These are phyloP conservation scores for Chlorella sorokiniana DNA, from an alignment of 139 green algal species.

Conservation along the genomic window DNA sequence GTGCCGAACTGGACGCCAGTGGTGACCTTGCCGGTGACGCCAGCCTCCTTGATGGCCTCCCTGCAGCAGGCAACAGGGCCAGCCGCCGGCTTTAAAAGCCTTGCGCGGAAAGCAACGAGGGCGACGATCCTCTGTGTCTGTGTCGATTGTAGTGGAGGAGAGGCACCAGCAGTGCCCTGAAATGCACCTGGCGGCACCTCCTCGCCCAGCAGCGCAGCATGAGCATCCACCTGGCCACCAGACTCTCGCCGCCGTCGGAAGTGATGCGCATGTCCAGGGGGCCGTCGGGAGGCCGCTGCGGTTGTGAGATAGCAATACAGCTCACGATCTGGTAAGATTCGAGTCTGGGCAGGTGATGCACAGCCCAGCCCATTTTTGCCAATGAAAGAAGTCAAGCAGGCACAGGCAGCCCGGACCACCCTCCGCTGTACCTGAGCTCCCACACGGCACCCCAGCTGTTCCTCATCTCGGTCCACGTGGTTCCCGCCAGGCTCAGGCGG, in stretches of 20 bases:
- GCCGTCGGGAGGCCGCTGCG: conserved; percentile 25
- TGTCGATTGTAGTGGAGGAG: no score
- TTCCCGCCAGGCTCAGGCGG: conserved; percentile 21
- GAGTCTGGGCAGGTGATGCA: not conserved
- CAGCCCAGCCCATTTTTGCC: not conserved
- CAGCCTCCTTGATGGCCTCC: conserved; percentile 2
- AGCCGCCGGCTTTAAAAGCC: not conserved
- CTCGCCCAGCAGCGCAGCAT: not conserved
- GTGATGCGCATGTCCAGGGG: conserved; percentile 49
- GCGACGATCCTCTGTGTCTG: no score
- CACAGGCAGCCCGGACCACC: no score
- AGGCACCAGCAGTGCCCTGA: no score
- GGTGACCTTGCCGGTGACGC: not conserved
- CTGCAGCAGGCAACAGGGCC: not conserved
- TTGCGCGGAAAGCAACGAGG: not conserved
- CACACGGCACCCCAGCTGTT: conserved; percentile 45
- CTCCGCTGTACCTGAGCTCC: conserved; percentile 42
- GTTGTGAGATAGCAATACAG: not conserved
- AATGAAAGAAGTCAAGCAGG: no score
- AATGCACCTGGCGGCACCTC: not conserved
- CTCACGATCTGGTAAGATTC: no score
- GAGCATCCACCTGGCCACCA: conserved; percentile 24
- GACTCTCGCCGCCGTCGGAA: not conserved
- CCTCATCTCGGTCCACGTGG: not conserved
- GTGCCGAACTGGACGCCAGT: not conserved